Conservation (phyloP, 129 eudicot species). For the Helianthus tuberosus region DNA sequence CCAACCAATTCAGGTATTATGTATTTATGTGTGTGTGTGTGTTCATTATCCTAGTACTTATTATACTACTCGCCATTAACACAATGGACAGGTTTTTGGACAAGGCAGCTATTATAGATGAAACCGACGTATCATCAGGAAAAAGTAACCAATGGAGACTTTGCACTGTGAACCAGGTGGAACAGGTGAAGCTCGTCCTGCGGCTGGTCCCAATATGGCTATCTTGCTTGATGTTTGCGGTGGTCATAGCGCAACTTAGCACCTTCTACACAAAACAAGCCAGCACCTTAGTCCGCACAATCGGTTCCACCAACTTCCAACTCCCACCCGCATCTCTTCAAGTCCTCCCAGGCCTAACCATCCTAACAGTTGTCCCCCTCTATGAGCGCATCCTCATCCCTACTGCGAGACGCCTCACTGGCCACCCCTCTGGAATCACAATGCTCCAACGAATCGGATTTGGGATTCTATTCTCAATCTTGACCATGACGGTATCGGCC, state of each 20-base stretch:
- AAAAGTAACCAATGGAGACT: slow-evolving; percentile 51
- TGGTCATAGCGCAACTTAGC: slow-evolving; percentile 55
- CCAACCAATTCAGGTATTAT: slow-evolving; percentile 50
- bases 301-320: slow-evolving; percentile 31
- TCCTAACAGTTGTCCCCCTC: slow-evolving; percentile 43
- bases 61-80: neutral
- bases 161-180: slow-evolving; percentile 61
- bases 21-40: slow-evolving; percentile 10
- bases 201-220: slow-evolving; percentile 64
- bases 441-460: slow-evolving; percentile 60
- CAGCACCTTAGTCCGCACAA: slow-evolving; percentile 41
- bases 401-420: slow-evolving; percentile 37
- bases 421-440: slow-evolving; percentile 59
- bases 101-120: slow-evolving; percentile 61
- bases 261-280: slow-evolving; percentile 70
- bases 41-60: neutral
- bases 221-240: slow-evolving; percentile 49
- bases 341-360: slow-evolving; percentile 56
- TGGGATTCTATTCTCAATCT: slow-evolving; percentile 45
- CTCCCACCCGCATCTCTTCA: slow-evolving; percentile 55
- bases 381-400: slow-evolving; percentile 58
- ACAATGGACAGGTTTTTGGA: slow-evolving; percentile 50
- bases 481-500: slow-evolving; percentile 52
- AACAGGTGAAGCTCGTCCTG: slow-evolving; percentile 58
- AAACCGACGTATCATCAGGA: slow-evolving; percentile 33